phyloP scores from a whole-genome alignment of 164 flowering plant species.

The Aristolochia californica region DNA sequence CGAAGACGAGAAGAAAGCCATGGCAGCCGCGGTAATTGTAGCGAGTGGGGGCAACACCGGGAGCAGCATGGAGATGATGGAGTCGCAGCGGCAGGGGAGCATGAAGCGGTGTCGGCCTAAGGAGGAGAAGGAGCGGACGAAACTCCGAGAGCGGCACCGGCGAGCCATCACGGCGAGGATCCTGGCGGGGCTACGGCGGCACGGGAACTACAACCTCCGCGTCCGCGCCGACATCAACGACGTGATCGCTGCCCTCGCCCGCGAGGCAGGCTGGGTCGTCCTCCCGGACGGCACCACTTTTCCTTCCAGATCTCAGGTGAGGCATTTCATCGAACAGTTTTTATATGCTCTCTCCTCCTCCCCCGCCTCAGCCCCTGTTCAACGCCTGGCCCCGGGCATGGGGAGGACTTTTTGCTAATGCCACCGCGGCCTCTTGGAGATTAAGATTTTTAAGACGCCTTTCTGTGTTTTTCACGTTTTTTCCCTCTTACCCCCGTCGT shows the following conservation, averaged over 20 bases:
- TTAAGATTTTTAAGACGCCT: too few species aligned
- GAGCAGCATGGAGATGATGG: slow-evolving; percentile 26
- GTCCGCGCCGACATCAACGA: slow-evolving; percentile 98
- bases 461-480: not conserved
- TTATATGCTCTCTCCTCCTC: not conserved
- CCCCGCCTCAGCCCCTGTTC: too few species aligned
- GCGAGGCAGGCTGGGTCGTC: slow-evolving; percentile 99
- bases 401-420: too few species aligned
- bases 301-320: slow-evolving; percentile 80
- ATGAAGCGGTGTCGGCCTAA: slow-evolving; percentile 63
- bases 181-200: slow-evolving; percentile 84
- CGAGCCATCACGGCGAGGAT: slow-evolving; percentile 93
- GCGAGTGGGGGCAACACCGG: too few species aligned
- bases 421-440: too few species aligned
- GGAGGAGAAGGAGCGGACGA: slow-evolving; percentile 95
- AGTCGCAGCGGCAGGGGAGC: slow-evolving; percentile 30
- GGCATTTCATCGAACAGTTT: not conserved
- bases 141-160: slow-evolving; percentile 79
- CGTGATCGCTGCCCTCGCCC: slow-evolving; percentile 88
- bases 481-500: too few species aligned
- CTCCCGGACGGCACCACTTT: slow-evolving; percentile 98
- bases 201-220: slow-evolving; percentile 91
- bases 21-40: slow-evolving; percentile 13
- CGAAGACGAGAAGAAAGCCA: slow-evolving; percentile 24
- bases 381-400: too few species aligned